phyloP scores from a whole-genome alignment of 148 eudicot species.

The Chenopodium berlandieri region DNA sequence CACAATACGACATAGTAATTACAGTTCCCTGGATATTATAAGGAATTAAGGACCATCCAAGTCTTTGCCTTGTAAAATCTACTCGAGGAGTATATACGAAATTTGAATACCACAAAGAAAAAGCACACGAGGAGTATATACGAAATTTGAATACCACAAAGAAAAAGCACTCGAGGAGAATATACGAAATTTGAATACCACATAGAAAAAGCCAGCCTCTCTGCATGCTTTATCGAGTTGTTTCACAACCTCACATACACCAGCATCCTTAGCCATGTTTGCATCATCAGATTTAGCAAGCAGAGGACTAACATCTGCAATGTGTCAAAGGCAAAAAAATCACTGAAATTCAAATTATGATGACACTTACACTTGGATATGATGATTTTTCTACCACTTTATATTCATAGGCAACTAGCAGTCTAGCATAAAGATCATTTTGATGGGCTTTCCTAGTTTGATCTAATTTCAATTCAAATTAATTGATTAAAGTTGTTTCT shows the following conservation, averaged over 20 bases:
- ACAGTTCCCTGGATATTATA: no score
- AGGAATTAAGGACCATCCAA: no score
- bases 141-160: conserved; percentile 53
- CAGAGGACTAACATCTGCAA: conserved; percentile 64
- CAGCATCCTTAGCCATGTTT: conserved; percentile 49
- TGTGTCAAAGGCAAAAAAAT: neutral
- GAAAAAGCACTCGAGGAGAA: conserved; percentile 37
- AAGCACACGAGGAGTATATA: conserved; percentile 27
- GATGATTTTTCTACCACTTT: no score
- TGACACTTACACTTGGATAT: neutral
- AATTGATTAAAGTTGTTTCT: no score
- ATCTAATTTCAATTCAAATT: no score
- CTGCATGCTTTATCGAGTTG: conserved; percentile 71
- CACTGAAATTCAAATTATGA: neutral
- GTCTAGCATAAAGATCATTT: no score
- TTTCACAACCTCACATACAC: conserved; percentile 56
- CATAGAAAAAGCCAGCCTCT: conserved; percentile 91
- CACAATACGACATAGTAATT: neutral
- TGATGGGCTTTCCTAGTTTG: no score
- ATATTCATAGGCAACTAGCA: no score
- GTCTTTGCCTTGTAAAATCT: no score
- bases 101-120: conserved; percentile 68
- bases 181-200: conserved; percentile 38
- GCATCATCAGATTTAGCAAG: conserved; percentile 72
- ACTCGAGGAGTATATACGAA: neutral